phyloP scores from a whole-genome alignment of 176 grass and related monocot genomes.

The Carex myosuroides region DNA sequence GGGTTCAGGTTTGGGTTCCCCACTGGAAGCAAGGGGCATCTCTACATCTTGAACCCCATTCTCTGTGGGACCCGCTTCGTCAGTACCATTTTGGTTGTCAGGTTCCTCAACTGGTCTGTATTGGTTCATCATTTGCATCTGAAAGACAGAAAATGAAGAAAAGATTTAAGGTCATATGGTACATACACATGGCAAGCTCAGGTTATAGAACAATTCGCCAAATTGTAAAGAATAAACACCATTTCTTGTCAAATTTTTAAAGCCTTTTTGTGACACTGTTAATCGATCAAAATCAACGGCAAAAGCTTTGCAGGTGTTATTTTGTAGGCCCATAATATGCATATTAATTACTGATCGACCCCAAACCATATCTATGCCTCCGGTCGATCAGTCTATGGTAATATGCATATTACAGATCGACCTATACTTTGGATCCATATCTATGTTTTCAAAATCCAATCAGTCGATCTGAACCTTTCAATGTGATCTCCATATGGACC shows the following conservation, averaged over 20 bases:
- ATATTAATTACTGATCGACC: no score
- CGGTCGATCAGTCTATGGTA: no score
- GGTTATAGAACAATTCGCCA: not conserved
- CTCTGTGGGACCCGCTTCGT: slow-evolving; percentile 20
- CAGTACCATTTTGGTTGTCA: slow-evolving; percentile 24
- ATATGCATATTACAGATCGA: no score
- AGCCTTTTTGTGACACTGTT: not conserved
- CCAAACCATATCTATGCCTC: no score
- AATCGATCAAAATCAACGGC: not conserved
- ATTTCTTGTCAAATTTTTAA: not conserved
- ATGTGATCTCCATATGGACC: no score
- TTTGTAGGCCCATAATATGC: not conserved
- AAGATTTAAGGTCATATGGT: not conserved
- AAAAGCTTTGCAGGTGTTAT: not conserved
- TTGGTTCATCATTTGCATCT: slow-evolving; percentile 76
- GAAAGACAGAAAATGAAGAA: slow-evolving; percentile 15
- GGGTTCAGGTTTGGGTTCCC: not conserved
- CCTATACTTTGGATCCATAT: no score
- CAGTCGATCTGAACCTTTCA: no score
- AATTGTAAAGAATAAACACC: not conserved
- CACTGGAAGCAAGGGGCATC: slow-evolving; percentile 19
- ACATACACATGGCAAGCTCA: not conserved
- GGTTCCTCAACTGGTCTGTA: slow-evolving; percentile 24
- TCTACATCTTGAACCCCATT: slow-evolving; percentile 26
- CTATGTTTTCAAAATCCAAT: no score